These are phyloP conservation scores for Potentilla sterilis DNA, from an alignment of 306 rosid species.

Conservation along the genomic window DNA sequence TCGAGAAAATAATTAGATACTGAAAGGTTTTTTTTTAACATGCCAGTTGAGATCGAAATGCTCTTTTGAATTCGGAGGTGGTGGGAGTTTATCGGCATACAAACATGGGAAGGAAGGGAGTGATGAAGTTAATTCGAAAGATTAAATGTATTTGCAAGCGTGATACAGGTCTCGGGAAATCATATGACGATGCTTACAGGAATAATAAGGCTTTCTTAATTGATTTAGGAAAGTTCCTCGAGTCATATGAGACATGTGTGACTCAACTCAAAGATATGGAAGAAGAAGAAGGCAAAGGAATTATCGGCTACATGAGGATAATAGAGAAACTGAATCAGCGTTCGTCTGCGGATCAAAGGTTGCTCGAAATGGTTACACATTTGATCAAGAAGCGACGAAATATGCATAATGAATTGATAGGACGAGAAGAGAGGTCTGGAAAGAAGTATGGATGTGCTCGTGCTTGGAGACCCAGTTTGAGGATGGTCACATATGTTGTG, in stretches of 20 bases:
- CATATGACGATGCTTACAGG: neutral
- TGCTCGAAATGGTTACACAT: neutral
- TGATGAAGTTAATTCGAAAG: neutral
- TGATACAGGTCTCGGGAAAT: neutral
- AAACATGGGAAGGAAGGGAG: neutral
- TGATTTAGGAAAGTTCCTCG: neutral
- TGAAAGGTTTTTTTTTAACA: no score
- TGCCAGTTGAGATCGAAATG: neutral
- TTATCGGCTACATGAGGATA: no score
- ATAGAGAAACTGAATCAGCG: neutral
- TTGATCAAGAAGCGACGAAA: neutral
- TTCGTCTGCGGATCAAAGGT: neutral
- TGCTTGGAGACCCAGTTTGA: neutral
- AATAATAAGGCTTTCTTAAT: neutral
- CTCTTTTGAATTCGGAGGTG: neutral
- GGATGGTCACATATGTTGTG: neutral
- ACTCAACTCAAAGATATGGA: neutral
- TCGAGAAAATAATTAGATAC: neutral
- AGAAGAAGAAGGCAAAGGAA: neutral
- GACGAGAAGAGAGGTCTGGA: neutral
- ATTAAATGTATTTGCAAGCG: neutral
- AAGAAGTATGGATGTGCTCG: neutral
- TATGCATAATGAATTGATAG: neutral
- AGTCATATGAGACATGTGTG: neutral
- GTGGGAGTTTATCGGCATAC: neutral